Base-by-base conservation (phyloP, 2,329 filamentous ascomycete genomes). In the Passalora sequoiae region DNA sequence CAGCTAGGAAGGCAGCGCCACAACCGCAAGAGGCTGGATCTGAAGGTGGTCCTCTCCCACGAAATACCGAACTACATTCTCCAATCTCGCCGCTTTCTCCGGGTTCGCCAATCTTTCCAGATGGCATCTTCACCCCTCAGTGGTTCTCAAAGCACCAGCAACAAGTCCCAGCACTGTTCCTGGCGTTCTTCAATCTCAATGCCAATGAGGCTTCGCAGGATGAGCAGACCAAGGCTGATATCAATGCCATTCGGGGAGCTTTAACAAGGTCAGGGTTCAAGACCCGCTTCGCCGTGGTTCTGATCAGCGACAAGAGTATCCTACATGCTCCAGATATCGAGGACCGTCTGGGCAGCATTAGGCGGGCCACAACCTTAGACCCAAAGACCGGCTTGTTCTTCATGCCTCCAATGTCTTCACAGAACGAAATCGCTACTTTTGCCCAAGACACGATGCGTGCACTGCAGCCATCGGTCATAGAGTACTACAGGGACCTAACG, bases 401-500 rank as follows among this genome's bases (percentile, higher is more conserved):
- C 57, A 74, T 95, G 10, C 84, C 88, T 1, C 80, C 85, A 0
- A 80, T 83, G 55, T 80, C 83, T 6, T 84, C 86, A 4, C 69
- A 75, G 2, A 74, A 78, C 1, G 88, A 94, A 59, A 68, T 94
- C 16, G 76, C 80, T 47, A 78, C 81, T 6, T 88, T 91, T 52
- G 80, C 84, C 1, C 80, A 83, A 42, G 84, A 78, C 39, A 77
- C 94, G 29, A 72, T 96, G 35, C 72, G 78, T 2, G 77, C 83
- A 1, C 65, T 96, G 32, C 88, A 91, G 47, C 79, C 82, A 1
- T 73, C 81, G 15, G 81, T 86, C 15, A 71, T 91, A 33, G 92
- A 98, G 57, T 95, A 96, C 66, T 97, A 97, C 64, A 77, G 89
- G 33, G 91, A 98, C 57, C 74, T 97, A 9, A 89, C 88, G n/a